phyloP scores from a whole-genome alignment of 148 eudicot species.

The Persicaria maculosa region DNA sequence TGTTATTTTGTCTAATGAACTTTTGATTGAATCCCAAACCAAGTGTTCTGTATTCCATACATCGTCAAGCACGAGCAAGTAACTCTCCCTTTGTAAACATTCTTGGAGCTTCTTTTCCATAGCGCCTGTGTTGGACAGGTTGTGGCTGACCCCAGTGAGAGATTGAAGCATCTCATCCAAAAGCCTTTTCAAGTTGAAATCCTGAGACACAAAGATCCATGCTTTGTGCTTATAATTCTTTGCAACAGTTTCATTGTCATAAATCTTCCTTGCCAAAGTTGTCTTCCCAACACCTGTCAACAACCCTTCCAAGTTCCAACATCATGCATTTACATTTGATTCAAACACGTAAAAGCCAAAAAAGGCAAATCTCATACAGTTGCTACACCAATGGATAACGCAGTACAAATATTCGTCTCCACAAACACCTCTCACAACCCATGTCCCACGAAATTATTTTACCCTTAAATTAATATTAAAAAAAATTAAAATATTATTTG shows the following conservation, averaged over 20 bases:
- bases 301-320: not conserved
- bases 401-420: too few species aligned
- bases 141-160: not conserved
- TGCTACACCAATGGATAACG: too few species aligned
- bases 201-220: not conserved
- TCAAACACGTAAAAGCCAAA: too few species aligned
- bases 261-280: not conserved
- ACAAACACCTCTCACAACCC: too few species aligned
- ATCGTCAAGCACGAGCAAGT: not conserved
- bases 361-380: too few species aligned
- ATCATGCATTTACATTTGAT: too few species aligned
- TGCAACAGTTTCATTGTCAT: not conserved
- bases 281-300: slow-evolving; percentile 2
- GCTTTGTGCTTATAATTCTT: not conserved
- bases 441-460: too few species aligned
- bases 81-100: not conserved
- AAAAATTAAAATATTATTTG: too few species aligned
- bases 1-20: not conserved
- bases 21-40: not conserved
- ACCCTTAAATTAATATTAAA: too few species aligned
- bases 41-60: not conserved
- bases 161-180: not conserved
- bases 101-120: not conserved
- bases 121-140: not conserved
- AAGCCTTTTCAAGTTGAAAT: not conserved